These are phyloP conservation scores for Vinca minor DNA, from an alignment of 257 asterid species.

Conservation along the genomic window DNA sequence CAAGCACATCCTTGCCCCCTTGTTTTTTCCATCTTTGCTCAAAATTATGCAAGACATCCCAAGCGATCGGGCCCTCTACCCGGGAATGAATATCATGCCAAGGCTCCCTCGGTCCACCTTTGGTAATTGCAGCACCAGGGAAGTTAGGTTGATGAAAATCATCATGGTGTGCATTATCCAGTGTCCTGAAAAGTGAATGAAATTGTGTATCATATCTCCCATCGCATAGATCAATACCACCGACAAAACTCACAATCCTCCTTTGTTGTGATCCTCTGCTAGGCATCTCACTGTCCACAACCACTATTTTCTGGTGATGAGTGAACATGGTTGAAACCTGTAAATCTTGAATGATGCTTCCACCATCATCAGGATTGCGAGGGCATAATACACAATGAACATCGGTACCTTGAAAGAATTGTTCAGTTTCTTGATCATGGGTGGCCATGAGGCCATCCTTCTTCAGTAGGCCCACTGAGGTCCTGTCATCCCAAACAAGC, in stretches of 20 bases:
- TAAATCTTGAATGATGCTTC: constrained; percentile 60
- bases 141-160: constrained; percentile 83
- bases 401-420: constrained; percentile 43
- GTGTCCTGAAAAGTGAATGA: constrained; percentile 71
- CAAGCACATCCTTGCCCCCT: constrained; percentile 60
- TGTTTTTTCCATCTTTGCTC: constrained; percentile 93
- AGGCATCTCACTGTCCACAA: constrained; percentile 59
- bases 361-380: constrained; percentile 74
- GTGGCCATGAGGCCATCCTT: constrained; percentile 87
- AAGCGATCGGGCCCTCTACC: constrained; percentile 73
- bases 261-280: constrained; percentile 30
- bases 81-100: constrained; percentile 88
- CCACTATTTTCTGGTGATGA: constrained; percentile 77
- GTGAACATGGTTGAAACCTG: constrained; percentile 85
- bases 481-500: constrained; percentile 89
- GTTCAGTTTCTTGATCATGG: constrained; percentile 69
- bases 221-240: constrained; percentile 85
- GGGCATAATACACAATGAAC: constrained; percentile 75
- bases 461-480: constrained; percentile 60
- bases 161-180: constrained; percentile 75
- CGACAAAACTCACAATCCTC: constrained; percentile 77
- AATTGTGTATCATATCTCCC: constrained; percentile 78
- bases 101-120: constrained; percentile 86
- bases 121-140: constrained; percentile 50
- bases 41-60: constrained; percentile 77